Percentiles rank a stretch among this genome's conserved stretches.
These are phyloP conservation scores for Apophysomyces trapeziformis DNA, from an alignment of 371 early-diverging fungal species.

Conservation along the genomic window DNA sequence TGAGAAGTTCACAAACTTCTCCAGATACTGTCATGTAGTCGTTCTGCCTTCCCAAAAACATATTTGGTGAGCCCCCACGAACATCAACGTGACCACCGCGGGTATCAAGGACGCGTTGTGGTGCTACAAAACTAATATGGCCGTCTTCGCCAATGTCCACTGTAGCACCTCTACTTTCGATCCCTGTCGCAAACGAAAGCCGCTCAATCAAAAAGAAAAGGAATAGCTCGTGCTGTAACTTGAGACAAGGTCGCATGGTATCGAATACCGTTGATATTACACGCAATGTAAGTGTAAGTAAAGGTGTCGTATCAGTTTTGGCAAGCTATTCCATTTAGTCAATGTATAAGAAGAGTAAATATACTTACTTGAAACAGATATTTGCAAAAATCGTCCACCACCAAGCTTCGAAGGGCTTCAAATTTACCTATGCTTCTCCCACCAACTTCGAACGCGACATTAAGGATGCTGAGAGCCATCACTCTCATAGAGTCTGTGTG, in stretches of 20 bases:
- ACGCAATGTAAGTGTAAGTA: conserved; percentile 67
- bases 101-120: conserved; percentile 5
- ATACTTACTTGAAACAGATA: conserved; percentile 77
- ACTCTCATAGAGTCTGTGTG: conserved; percentile 94
- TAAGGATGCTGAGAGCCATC: conserved; percentile 81
- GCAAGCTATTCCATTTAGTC: conserved; percentile 44
- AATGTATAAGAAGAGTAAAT: background rate
- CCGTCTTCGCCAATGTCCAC: conserved; percentile 52
- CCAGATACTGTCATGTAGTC: conserved; percentile 63
- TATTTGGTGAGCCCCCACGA: conserved; percentile 47
- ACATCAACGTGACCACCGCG: conserved; percentile 28
- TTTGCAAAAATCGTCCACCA: conserved; percentile 86
- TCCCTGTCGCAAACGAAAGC: conserved; percentile 53
- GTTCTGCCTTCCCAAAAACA: conserved; percentile 38
- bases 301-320: conserved; percentile 61
- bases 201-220: conserved; percentile 78
- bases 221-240: conserved; percentile 80
- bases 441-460: conserved; percentile 84
- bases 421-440: conserved; percentile 80
- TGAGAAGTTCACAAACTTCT: conserved; percentile 82
- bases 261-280: conserved; percentile 78
- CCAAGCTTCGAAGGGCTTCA: conserved; percentile 67
- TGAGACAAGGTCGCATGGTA: conserved; percentile 69
- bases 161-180: conserved; percentile 35
- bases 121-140: conserved; percentile 31